A percentile compares a stretch with the other conserved stretches of the same genome.
These are phyloP conservation scores for Gossypium longicalyx DNA, from an alignment of 345 rosid genomes.

Conservation along the genomic window DNA sequence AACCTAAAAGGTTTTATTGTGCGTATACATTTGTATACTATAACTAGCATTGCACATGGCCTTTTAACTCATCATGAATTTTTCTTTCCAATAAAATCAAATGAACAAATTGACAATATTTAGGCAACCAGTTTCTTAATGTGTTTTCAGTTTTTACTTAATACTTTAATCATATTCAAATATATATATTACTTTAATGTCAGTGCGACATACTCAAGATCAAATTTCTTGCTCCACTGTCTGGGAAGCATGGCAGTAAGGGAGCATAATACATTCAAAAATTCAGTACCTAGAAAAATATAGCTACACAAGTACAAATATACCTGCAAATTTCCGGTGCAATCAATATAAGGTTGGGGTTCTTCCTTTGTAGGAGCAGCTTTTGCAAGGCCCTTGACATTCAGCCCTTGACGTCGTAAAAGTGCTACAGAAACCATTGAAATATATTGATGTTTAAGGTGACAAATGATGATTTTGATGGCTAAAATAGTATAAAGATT, in stretches of 20 bases:
- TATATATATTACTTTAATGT: background rate
- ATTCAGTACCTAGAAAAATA: background rate
- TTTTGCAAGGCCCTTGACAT: constrained; percentile 82
- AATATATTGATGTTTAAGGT: constrained; percentile 12
- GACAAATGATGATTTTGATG: background rate
- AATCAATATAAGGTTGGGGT: constrained; percentile 80
- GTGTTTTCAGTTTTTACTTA: background rate
- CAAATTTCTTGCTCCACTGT: background rate
- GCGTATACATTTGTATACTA: background rate
- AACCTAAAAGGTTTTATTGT: background rate
- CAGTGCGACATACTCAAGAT: too few relatives aligned
- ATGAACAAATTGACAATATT: background rate
- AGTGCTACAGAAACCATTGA: constrained; percentile 48
- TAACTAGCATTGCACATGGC: background rate
- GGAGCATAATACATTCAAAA: background rate
- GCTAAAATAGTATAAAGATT: background rate
- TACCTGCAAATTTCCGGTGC: constrained; percentile 95
- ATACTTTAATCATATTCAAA: background rate
- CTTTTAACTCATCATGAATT: background rate
- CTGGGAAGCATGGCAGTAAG: background rate
- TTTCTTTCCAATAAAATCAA: background rate
- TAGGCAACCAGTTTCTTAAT: background rate
- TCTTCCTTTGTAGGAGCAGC: constrained; percentile 78
- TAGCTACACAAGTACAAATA: background rate
- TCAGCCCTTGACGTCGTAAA: constrained; percentile 86